Evolutionary conservation across 495 filamentous ascomycete genomes (phyloP).

Genomic region (Neurospora sp.): DNA sequence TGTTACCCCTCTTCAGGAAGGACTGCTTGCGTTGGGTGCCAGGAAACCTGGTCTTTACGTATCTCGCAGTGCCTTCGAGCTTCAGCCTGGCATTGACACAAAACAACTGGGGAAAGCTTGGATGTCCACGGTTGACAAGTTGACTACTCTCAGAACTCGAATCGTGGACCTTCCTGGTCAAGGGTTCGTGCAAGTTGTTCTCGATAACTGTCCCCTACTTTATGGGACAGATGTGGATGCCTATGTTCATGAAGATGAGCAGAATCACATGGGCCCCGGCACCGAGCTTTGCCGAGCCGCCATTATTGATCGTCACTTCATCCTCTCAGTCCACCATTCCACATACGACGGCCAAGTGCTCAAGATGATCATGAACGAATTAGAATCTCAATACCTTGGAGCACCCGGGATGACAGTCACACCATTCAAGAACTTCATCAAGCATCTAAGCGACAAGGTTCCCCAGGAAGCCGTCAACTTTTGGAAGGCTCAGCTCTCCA

Average conservation of each 20-base stretch:
- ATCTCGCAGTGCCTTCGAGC: conserved; percentile 8
- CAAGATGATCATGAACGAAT: conserved; percentile 16
- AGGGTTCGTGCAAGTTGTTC: not conserved
- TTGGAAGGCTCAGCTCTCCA: not conserved
- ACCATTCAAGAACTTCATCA: conserved; percentile 36
- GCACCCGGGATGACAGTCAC: not conserved
- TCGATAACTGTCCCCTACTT: not conserved
- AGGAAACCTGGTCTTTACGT: conserved; percentile 26
- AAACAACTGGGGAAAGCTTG: conserved; percentile 29
- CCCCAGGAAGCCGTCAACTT: not conserved
- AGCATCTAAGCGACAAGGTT: conserved; percentile 17
- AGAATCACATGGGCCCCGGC: not conserved
- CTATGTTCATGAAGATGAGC: not conserved
- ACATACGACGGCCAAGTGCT: conserved; percentile 57
- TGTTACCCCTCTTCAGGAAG: conserved; percentile 34
- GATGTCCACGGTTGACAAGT: conserved; percentile 9
- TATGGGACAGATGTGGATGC: not conserved
- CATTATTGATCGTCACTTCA: conserved; percentile 16
- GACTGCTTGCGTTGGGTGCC: conserved; percentile 36
- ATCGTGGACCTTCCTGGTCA: not conserved
- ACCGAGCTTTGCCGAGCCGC: conserved; percentile 14
- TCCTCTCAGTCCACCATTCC: conserved; percentile 53
- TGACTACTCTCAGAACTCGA: not conserved
- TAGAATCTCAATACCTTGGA: conserved; percentile 3
- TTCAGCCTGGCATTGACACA: not conserved